Percentiles rank a stretch among this genome's conserved stretches.
Evolutionary conservation across 2,329 filamentous ascomycete species (phyloP).

Genomic region (Claviceps quebecensis): DNA sequence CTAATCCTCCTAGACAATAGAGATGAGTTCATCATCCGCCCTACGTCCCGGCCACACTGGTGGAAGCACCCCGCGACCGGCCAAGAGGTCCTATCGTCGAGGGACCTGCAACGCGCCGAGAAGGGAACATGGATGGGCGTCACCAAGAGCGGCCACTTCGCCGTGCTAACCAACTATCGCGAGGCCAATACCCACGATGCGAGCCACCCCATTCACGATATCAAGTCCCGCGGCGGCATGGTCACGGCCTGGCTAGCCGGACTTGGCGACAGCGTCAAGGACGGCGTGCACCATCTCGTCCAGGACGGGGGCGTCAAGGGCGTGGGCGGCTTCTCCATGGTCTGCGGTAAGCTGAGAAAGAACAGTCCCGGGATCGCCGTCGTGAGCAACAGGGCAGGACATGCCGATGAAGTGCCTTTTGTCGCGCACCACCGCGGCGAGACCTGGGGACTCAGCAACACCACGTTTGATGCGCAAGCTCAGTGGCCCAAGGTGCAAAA

Average conservation of each 20-base stretch:
- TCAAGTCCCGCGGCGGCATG: constrained; percentile 47
- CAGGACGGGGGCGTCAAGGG: constrained; percentile 39
- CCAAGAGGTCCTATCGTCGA: constrained; percentile 39
- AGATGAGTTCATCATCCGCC: constrained; percentile 56
- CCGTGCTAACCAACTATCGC: constrained; percentile 53
- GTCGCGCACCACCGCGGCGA: constrained; percentile 37
- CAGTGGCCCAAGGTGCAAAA: constrained; percentile 48
- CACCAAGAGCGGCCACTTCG: constrained; percentile 43
- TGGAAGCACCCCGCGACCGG: constrained; percentile 36
- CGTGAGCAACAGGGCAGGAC: constrained; percentile 10
- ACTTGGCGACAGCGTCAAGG: constrained; percentile 28
- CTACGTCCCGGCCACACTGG: constrained; percentile 51
- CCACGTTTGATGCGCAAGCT: constrained; percentile 36
- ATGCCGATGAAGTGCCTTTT: constrained; percentile 41
- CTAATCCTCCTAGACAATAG: constrained; percentile 67
- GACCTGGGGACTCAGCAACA: constrained; percentile 49
- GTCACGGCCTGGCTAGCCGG: constrained; percentile 48
- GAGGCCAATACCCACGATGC: constrained; percentile 37
- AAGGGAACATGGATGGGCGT: constrained; percentile 55
- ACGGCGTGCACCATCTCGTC: constrained; percentile 39
- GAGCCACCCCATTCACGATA: constrained; percentile 37
- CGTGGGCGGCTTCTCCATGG: constrained; percentile 52
- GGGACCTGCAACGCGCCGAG: constrained; percentile 47
- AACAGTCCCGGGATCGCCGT: constrained; percentile 21
- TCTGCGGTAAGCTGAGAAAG: constrained; percentile 45